A percentile compares a stretch with the other conserved stretches of the same genome.
These are phyloP conservation scores for Hymenoscyphus occultus DNA, from an alignment of 2,329 filamentous ascomycete species.

Conservation along the genomic window DNA sequence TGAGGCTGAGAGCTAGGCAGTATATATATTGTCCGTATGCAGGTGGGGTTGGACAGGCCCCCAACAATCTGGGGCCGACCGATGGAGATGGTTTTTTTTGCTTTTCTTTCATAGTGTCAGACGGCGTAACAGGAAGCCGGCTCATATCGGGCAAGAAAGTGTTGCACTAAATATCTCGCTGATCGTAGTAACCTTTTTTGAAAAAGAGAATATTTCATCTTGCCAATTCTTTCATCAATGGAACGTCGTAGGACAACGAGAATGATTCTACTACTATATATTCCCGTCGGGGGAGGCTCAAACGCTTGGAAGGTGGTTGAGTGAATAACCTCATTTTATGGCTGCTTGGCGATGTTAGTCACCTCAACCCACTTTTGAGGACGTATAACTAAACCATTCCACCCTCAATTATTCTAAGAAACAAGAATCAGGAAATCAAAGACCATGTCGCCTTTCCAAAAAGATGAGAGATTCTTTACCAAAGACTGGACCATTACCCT, in stretches of 20 bases:
- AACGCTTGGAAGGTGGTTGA: too few relatives aligned
- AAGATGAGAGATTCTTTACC: slow-evolving; percentile 18
- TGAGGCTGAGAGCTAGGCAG: slow-evolving; percentile 1
- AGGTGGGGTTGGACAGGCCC: not conserved
- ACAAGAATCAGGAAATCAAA: slow-evolving; percentile 11
- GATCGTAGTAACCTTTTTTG: too few relatives aligned
- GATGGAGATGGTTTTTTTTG: not conserved
- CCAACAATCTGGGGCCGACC: not conserved
- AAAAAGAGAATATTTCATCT: too few relatives aligned
- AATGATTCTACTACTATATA: too few relatives aligned
- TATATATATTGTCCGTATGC: not conserved
- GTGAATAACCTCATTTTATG: too few relatives aligned
- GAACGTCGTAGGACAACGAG: too few relatives aligned
- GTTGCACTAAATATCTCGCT: not conserved
- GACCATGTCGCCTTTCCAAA: slow-evolving; percentile 14
- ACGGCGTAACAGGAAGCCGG: not conserved
- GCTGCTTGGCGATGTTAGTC: too few relatives aligned
- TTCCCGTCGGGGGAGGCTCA: too few relatives aligned
- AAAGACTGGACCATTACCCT: slow-evolving; percentile 20
- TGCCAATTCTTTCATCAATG: too few relatives aligned
- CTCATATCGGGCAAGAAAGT: not conserved
- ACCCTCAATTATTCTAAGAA: not conserved
- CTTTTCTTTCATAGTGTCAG: not conserved
- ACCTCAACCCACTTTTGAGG: too few relatives aligned
- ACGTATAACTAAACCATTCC: not conserved